phyloP scores from a whole-genome alignment of 2,329 filamentous ascomycete genomes.

The Colletotrichum abscissum region DNA sequence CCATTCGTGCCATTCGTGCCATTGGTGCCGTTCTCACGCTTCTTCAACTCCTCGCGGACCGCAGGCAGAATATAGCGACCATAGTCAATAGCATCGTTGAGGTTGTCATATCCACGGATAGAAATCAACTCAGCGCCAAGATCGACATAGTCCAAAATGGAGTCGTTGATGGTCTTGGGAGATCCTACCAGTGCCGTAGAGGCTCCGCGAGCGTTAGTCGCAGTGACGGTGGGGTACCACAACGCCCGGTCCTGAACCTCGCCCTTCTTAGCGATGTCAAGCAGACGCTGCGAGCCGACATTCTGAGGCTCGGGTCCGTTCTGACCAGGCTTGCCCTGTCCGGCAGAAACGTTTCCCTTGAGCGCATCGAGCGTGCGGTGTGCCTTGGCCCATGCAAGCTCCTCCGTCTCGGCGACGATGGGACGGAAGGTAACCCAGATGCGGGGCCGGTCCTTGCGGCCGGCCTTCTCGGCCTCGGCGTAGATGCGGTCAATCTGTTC shows the following conservation, averaged over 20 bases:
- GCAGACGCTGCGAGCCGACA: constrained; percentile 67
- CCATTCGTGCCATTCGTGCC: background rate
- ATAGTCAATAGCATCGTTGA: constrained; percentile 70
- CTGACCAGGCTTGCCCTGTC: constrained; percentile 41
- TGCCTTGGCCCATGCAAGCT: constrained; percentile 71
- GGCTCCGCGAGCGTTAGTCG: constrained; percentile 68
- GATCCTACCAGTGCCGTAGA: constrained; percentile 70
- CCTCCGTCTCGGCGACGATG: constrained; percentile 70
- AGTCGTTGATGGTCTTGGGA: constrained; percentile 62
- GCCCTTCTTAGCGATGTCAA: constrained; percentile 66
- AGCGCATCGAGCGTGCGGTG: constrained; percentile 65
- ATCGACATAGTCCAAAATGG: constrained; percentile 67
- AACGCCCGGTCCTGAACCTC: constrained; percentile 70
- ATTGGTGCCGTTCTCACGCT: constrained; percentile 35
- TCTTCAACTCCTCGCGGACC: constrained; percentile 53
- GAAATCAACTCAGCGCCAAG: constrained; percentile 68
- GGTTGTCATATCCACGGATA: constrained; percentile 70
- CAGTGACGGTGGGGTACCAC: constrained; percentile 73
- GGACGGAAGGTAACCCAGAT: constrained; percentile 75
- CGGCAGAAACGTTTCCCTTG: constrained; percentile 53
- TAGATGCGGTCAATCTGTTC: constrained; percentile 72
- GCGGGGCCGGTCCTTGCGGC: constrained; percentile 63
- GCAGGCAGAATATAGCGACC: constrained; percentile 65
- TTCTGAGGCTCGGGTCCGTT: constrained; percentile 61
- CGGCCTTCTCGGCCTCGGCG: constrained; percentile 67